These are phyloP conservation scores for Leishmania turanica DNA, from an alignment of 208 protist species.

Conservation along the genomic window DNA sequence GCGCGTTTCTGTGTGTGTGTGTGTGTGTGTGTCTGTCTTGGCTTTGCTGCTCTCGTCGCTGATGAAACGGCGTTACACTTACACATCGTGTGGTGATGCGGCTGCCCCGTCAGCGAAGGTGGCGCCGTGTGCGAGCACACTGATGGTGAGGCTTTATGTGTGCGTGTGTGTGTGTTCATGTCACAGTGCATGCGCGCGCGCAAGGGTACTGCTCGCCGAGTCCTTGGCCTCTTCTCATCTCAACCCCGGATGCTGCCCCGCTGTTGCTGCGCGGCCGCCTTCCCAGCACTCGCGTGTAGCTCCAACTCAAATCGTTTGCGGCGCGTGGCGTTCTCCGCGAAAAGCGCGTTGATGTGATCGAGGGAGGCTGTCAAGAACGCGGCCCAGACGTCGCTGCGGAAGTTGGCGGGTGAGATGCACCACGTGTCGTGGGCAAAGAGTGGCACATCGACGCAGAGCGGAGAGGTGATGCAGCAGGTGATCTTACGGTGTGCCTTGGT, in stretches of 20 bases:
- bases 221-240: background rate
- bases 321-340: constrained; percentile 59
- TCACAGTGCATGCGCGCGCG: background rate
- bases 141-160: background rate
- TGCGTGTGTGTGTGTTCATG: constrained; percentile 7
- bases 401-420: constrained; percentile 37
- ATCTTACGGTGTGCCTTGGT: constrained; percentile 59
- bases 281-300: constrained; percentile 13
- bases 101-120: background rate
- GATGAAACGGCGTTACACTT: background rate
- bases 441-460: constrained; percentile 64
- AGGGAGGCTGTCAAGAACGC: constrained; percentile 38
- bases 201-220: background rate
- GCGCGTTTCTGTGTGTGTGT: background rate
- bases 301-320: constrained; percentile 44
- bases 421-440: constrained; percentile 52
- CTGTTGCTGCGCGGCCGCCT: background rate
- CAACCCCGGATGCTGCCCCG: background rate
- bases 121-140: background rate
- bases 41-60: background rate
- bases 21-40: background rate
- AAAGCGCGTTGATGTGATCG: constrained; percentile 60
- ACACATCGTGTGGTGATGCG: background rate
- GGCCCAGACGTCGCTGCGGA: constrained; percentile 32
- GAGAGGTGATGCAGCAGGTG: constrained; percentile 81